Conservation (phyloP, 768 basidiomycete genomes). For the Phaffia tasmanica region DNA sequence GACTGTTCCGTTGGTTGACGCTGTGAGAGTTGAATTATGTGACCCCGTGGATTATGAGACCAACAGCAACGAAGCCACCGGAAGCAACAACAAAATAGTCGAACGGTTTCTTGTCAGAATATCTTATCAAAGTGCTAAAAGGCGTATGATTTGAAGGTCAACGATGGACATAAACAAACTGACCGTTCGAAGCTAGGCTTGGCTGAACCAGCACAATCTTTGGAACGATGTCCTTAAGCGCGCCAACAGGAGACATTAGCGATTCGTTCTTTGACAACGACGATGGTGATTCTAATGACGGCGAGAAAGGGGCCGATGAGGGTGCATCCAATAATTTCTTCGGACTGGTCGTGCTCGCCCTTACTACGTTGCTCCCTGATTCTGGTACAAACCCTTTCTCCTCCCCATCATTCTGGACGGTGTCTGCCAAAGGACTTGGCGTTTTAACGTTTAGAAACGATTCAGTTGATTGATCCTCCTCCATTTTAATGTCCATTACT, state of each 20-base stretch:
- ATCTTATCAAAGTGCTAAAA: background rate
- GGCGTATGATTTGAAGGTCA: background rate
- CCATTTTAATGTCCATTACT: slow-evolving; percentile 1
- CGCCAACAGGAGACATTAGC: no score
- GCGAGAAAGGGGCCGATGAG: background rate
- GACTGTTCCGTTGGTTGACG: background rate
- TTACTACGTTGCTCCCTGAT: background rate
- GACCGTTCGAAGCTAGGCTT: background rate
- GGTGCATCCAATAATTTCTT: background rate
- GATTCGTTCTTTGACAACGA: no score
- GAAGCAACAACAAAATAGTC: background rate
- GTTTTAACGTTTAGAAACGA: no score
- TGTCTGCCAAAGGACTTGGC: background rate
- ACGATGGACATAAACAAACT: background rate
- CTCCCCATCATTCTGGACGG: background rate
- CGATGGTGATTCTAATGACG: no score
- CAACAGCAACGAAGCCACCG: background rate
- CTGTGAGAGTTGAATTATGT: background rate
- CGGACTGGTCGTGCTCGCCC: background rate
- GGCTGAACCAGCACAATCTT: no score
- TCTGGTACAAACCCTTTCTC: background rate
- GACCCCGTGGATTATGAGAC: background rate
- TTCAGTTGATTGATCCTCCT: background rate
- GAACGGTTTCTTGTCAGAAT: background rate
- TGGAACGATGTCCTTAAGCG: no score